Conservation (phyloP, 441 rosid species). For the Gossypium trilobum region DNA sequence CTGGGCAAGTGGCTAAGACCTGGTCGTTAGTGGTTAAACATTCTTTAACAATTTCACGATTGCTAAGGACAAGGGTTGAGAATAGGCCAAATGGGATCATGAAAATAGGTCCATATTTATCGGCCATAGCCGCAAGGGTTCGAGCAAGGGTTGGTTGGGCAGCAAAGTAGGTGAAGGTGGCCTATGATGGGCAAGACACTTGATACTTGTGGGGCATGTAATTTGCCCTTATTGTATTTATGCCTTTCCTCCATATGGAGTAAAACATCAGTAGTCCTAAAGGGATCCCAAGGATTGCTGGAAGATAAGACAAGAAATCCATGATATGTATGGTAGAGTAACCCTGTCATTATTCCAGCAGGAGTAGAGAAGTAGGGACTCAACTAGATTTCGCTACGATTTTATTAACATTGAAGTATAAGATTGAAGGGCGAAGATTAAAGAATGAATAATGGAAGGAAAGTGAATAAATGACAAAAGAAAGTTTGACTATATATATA, state of each 20-base stretch:
- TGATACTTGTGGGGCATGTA: not conserved
- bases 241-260: not conserved
- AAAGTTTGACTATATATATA: not conserved
- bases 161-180: slow-evolving; percentile 18
- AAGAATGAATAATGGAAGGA: not conserved
- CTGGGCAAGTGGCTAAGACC: slow-evolving; percentile 28
- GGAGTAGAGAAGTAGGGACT: not conserved
- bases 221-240: not conserved
- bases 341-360: too few relatives aligned
- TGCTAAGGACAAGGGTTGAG: slow-evolving; percentile 22
- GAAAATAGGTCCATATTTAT: slow-evolving; percentile 31
- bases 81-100: slow-evolving; percentile 20
- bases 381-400: not conserved
- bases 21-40: slow-evolving; percentile 33
- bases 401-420: not conserved
- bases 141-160: slow-evolving; percentile 19
- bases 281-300: not conserved
- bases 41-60: slow-evolving; percentile 26
- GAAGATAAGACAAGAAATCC: not conserved
- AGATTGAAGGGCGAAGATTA: not conserved
- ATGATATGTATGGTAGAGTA: not conserved
- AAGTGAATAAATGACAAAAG: not conserved
- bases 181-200: not conserved
- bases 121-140: slow-evolving; percentile 28
- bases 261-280: not conserved